Conservation (phyloP, 1,139 yeast species). For the Pichia sp. region DNA sequence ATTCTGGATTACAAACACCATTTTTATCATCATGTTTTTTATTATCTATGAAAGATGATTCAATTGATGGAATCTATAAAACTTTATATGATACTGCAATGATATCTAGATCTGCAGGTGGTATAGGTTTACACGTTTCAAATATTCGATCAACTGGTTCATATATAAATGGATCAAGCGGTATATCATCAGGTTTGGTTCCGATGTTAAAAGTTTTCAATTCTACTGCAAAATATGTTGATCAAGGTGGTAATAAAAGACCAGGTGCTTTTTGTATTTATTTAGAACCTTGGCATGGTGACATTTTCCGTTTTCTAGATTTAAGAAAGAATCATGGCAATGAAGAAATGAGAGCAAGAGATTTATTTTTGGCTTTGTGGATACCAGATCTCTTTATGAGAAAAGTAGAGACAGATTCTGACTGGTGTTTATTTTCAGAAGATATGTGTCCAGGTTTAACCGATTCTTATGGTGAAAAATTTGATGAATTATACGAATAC, state of each 20-base stretch:
- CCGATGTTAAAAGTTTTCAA: constrained; percentile 58
- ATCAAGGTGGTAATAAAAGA: constrained; percentile 57
- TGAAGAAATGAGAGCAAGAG: constrained; percentile 51
- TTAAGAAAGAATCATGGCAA: constrained; percentile 52
- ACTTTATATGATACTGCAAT: constrained; percentile 50
- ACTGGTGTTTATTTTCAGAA: constrained; percentile 54
- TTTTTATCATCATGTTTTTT: constrained; percentile 50
- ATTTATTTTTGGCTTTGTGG: constrained; percentile 54
- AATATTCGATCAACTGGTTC: constrained; percentile 48
- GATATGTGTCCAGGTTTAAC: constrained; percentile 46
- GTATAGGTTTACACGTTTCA: constrained; percentile 52
- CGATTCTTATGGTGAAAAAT: constrained; percentile 46
- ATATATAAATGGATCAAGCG: constrained; percentile 48
- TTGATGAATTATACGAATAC: constrained; percentile 37
- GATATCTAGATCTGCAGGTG: constrained; percentile 55
- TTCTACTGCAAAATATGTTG: constrained; percentile 55
- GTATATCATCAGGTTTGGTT: constrained; percentile 49
- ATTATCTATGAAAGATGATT: constrained; percentile 52
- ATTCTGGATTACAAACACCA: constrained; percentile 45
- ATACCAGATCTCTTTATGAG: constrained; percentile 55
- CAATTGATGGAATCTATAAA: constrained; percentile 52
- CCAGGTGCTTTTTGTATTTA: constrained; percentile 62
- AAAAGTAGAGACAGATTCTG: constrained; percentile 41
- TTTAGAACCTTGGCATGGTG: constrained; percentile 59
- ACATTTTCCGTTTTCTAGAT: constrained; percentile 46